Conservation (phyloP, 352 stramenopile species). For the Phytophthora pseudosyringae region DNA sequence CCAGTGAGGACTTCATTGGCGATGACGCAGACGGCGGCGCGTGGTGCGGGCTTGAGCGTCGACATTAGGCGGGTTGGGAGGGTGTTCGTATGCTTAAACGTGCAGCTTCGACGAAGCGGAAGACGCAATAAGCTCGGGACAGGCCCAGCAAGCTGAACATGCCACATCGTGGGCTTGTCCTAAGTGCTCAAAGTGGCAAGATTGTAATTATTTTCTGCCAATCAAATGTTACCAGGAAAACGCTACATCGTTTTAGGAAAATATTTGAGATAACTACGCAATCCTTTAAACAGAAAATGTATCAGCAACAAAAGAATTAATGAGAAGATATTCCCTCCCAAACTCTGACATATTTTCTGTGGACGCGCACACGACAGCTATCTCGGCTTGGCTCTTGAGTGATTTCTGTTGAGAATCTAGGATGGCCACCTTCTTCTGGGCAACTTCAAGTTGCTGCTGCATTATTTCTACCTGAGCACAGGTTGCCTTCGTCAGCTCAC, state of each 20-base stretch:
- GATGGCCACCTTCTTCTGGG: constrained; percentile 6
- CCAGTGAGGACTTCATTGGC: constrained; percentile 87
- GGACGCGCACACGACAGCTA: constrained; percentile 3
- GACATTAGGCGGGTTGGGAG: constrained; percentile 10
- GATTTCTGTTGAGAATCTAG: constrained; percentile 1
- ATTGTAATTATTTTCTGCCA: background rate
- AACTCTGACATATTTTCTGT: no score
- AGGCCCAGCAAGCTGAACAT: background rate
- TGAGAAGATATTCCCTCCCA: no score
- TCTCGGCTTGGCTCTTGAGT: constrained; percentile 1
- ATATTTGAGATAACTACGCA: no score
- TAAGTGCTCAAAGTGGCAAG: background rate
- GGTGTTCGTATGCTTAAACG: background rate
- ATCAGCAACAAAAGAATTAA: no score
- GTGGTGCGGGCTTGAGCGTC: constrained; percentile 33
- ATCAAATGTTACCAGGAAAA: no score
- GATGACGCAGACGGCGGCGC: constrained; percentile 82
- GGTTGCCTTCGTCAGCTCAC: constrained; percentile 4
- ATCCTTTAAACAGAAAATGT: no score
- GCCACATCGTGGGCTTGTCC: constrained; percentile 5
- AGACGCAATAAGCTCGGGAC: constrained; percentile 7
- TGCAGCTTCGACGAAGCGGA: constrained; percentile 2
- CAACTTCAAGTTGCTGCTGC: constrained; percentile 17
- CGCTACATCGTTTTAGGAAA: no score
- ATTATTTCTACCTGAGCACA: constrained; percentile 12